These are phyloP conservation scores for Solanum hybrid DNA, from an alignment of 305 asterid species.

Conservation along the genomic window DNA sequence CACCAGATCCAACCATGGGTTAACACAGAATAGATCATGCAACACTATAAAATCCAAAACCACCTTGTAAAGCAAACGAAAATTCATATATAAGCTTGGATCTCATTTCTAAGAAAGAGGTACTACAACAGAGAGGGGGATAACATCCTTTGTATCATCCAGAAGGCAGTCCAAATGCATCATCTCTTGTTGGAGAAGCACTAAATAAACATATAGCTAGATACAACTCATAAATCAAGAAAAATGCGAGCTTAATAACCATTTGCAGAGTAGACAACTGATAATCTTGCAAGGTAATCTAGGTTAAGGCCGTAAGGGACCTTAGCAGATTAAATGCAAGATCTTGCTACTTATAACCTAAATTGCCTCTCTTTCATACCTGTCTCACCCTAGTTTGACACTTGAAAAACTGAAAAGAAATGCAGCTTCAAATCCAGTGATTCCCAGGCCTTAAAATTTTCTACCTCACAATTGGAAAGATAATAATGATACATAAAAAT, in stretches of 20 bases:
- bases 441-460: neutral
- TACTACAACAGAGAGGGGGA: neutral
- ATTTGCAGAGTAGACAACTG: neutral
- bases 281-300: neutral
- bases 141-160: neutral
- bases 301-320: neutral
- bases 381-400: neutral
- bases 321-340: neutral
- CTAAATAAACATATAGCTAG: neutral
- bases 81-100: neutral
- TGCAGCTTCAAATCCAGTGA: neutral
- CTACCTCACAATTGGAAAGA: neutral
- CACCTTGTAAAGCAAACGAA: neutral
- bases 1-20: conserved; percentile 4
- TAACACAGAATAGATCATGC: neutral
- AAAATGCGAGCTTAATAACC: neutral
- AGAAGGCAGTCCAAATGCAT: neutral
- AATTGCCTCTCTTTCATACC: neutral
- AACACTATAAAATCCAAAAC: neutral
- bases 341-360: neutral
- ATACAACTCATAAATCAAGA: neutral
- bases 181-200: neutral
- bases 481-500: neutral
- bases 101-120: neutral
- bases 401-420: neutral